These are phyloP conservation scores for Trichosporon sp. DNA, from an alignment of 1,284 basidiomycete species.

Conservation along the genomic window DNA sequence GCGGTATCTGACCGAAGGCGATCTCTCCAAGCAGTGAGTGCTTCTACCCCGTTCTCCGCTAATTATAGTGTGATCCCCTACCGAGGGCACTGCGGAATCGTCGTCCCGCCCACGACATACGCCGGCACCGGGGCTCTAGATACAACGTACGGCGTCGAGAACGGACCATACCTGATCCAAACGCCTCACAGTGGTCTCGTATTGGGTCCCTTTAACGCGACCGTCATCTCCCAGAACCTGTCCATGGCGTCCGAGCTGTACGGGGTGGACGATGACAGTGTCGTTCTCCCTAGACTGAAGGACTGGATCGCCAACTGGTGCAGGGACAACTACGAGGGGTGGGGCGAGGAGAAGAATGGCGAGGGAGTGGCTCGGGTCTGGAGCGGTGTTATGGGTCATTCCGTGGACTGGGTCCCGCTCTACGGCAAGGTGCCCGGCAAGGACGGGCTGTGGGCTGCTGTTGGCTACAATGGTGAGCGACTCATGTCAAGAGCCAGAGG, in stretches of 20 bases:
- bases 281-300: slow-evolving; percentile 23
- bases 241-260: slow-evolving; percentile 29
- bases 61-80: slow-evolving; percentile 35
- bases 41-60: not conserved
- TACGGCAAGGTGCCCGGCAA: slow-evolving; percentile 36
- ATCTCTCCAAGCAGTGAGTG: slow-evolving; percentile 17
- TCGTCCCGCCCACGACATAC: slow-evolving; percentile 35
- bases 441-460: slow-evolving; percentile 29
- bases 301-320: slow-evolving; percentile 28
- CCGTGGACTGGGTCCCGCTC: slow-evolving; percentile 40
- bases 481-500: too few relatives aligned
- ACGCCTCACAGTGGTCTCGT: slow-evolving; percentile 39
- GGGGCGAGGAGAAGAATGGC: slow-evolving; percentile 36
- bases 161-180: slow-evolving; percentile 40
- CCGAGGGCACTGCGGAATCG: slow-evolving; percentile 38
- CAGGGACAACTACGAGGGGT: slow-evolving; percentile 33
- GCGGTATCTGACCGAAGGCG: slow-evolving; percentile 6
- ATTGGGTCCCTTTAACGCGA: slow-evolving; percentile 31
- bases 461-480: slow-evolving; percentile 25
- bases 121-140: slow-evolving; percentile 30
- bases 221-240: slow-evolving; percentile 8
- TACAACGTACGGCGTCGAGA: slow-evolving; percentile 36
- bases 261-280: slow-evolving; percentile 32
- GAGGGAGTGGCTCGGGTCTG: slow-evolving; percentile 40
- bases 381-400: slow-evolving; percentile 41